Base-by-base conservation (phyloP, 2,329 filamentous ascomycete species). In the Aureobasidium leucospermi region DNA sequence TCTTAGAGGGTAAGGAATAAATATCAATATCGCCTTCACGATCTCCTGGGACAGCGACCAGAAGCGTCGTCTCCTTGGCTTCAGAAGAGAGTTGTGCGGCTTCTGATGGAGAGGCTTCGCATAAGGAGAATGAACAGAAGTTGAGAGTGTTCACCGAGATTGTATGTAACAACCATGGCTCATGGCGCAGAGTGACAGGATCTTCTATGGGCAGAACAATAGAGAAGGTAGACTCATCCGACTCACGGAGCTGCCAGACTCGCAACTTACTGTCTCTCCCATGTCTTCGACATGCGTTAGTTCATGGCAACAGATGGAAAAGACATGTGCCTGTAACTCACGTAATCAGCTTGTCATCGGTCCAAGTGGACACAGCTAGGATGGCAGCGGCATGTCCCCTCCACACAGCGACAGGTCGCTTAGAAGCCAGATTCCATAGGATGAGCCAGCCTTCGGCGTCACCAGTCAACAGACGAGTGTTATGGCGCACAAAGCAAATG, bases 131-230 rank as follows among this genome's bases (percentile, higher is more conserved):
- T 1, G 88, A 82, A 70, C 94, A 99, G 71, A 97, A 99, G 70
- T 97, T 99, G 76, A 97, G 83, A 1, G 93, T 90, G 69, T 96
- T 96, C 45, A 97, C 90, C 5, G 88, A 80, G 5, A 99, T 76
- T 4, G 89, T 82, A 72, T 96, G 84, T 23, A 96, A 73, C n/a
- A 96, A 76, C 90, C 90, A 96, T 32, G 94, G 94, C 67, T 86
- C 81, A 16, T 80, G 82, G 32, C 70, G 63, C 76, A 81, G 52
- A 71, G 72, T 47, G 72, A 74, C 31, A 71, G 72, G 1, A 70
- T 76, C 48, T 62, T 95, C 89, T 34, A 93, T 81, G 0, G 93
- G 93, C 11, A 95, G 76, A 8, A 76, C 76, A 36, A 80, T 86
- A 66, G 86, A 88, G 64, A 96, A 77, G 15, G 76, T 71, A 23